A percentile compares a stretch with the other conserved stretches of the same genome.
These are phyloP conservation scores for Beauveria brongniartii DNA, from an alignment of 2,329 filamentous ascomycete genomes.

Conservation along the genomic window DNA sequence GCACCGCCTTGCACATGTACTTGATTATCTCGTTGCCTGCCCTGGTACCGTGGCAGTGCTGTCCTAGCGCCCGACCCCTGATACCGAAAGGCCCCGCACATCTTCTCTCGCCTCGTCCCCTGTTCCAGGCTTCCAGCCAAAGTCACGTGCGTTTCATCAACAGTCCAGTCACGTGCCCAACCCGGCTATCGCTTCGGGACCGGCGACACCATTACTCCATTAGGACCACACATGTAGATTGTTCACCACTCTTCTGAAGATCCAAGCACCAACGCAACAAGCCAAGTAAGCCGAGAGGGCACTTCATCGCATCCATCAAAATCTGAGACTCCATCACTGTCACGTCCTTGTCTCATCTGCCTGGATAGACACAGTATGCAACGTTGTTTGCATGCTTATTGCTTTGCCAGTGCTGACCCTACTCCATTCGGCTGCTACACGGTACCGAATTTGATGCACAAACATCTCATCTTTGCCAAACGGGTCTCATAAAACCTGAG, in stretches of 20 bases:
- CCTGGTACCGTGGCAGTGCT: slow-evolving; percentile 1
- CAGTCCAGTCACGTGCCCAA: not conserved
- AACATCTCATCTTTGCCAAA: not conserved
- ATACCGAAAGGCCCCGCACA: not conserved
- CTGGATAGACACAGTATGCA: not conserved
- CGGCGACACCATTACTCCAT: not conserved
- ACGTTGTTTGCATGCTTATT: not conserved
- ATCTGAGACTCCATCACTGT: not conserved
- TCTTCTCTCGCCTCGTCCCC: not conserved
- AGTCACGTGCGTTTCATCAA: not conserved
- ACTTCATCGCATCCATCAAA: not conserved
- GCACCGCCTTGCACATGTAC: not conserved
- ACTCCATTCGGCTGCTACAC: not conserved
- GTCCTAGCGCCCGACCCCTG: not conserved
- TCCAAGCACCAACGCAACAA: not conserved
- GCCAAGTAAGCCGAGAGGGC: not conserved
- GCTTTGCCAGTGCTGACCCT: not conserved
- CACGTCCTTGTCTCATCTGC: not conserved
- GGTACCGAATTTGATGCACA: not conserved
- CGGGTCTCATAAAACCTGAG: not conserved
- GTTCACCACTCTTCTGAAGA: not conserved
- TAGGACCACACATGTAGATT: not conserved
- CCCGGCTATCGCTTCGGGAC: not conserved
- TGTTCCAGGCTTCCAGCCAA: not conserved
- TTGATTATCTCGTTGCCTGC: not conserved